Base-by-base conservation (phyloP, 140 eudicot species). In the Flaveria floridana region DNA sequence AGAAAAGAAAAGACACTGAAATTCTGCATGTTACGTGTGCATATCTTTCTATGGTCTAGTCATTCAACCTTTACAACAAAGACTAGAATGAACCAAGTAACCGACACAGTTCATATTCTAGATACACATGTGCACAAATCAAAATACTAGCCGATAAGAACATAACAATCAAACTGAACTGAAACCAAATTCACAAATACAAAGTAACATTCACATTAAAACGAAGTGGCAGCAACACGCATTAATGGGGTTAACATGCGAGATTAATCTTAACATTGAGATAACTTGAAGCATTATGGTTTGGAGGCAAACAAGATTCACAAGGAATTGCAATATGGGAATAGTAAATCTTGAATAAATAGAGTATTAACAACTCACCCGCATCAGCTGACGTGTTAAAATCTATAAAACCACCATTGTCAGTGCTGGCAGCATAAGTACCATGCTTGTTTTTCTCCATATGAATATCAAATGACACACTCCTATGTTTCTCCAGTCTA, bases 401-500 rank as follows among this genome's bases (percentile, higher is more conserved):
- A 55, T 55, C 62, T 18, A 9, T 55, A 55, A 55, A 61, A 56
- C 81, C 65, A 50, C 62, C 75, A 48, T 25, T 71, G 82, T 73
- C 68, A 15, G 74, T 78, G 3, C 82, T 83, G 11, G 77, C 47
- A 23, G 78, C 74, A 51, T 34, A 65, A 53, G 58, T 7, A 13
- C 28, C 65, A 62, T 56, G n/a, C 19, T 68, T 86, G 73, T 51
- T 64, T 55, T 57, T 80, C 75, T 78, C 84, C 82, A 80, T 14
- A 41, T 72, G 68, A 73, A 85, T 52, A 41, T 87, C 96, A 39
- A 86, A 59, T 50, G 85, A 76, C 6, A 79, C 34, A 65, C 78
- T 82, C 79, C 97, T 85, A 78, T 85, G 91, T 81, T 83, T 88
- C 80, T 88, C 88, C 78, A 91, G 65, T 71, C 97, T 84, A 57